phyloP scores from a whole-genome alignment of 352 stramenopile genomes.

The Elongisporangium prolatum region DNA sequence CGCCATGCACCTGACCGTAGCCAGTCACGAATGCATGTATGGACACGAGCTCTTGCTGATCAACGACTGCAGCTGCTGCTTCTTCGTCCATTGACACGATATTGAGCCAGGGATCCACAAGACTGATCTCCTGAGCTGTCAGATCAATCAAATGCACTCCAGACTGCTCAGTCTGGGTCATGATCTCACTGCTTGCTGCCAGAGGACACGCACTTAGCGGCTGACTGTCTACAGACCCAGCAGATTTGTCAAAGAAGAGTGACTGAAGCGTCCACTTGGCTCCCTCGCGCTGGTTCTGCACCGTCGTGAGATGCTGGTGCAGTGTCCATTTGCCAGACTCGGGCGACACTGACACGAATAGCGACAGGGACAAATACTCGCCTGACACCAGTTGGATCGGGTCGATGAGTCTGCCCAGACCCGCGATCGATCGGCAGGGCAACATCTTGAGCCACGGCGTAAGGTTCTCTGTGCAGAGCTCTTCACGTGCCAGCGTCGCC shows the following conservation, averaged over 20 bases:
- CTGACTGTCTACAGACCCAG: neutral
- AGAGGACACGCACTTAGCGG: constrained; percentile 35
- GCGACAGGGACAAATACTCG: constrained; percentile 59
- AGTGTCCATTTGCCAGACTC: constrained; percentile 22
- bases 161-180: constrained; percentile 7
- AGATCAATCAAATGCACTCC: constrained; percentile 15
- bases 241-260: constrained; percentile 34
- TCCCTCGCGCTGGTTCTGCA: constrained; percentile 29
- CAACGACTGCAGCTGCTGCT: constrained; percentile 1
- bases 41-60: constrained; percentile 29
- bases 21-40: constrained; percentile 76
- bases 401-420: constrained; percentile 66
- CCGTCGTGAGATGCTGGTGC: constrained; percentile 55
- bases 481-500: constrained; percentile 68
- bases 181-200: constrained; percentile 28
- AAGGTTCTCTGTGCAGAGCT: constrained; percentile 87
- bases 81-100: neutral
- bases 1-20: constrained; percentile 68
- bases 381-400: constrained; percentile 68
- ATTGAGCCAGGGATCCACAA: constrained; percentile 11
- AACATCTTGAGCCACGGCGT: constrained; percentile 88
- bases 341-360: constrained; percentile 29
- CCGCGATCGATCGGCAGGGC: constrained; percentile 57
- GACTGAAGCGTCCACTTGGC: constrained; percentile 34
- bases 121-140: constrained; percentile 1